Evolutionary conservation across 2,329 filamentous ascomycete genomes (phyloP).

Genomic region (Intubia oerlemansii): DNA sequence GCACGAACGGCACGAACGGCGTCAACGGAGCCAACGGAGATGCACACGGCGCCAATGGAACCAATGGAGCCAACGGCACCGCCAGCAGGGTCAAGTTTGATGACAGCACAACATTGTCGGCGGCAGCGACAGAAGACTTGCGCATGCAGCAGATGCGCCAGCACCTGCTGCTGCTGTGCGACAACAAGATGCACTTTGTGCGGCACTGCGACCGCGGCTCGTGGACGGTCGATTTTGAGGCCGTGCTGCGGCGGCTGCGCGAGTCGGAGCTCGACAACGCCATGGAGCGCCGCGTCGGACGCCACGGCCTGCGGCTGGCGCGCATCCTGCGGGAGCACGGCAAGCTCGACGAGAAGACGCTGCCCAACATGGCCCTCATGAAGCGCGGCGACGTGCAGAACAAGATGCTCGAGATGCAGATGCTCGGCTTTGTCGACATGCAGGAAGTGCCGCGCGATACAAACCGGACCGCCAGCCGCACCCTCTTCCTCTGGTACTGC

Average conservation of each 20-base stretch:
- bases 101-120: conserved; percentile 13
- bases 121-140: conserved; percentile 13
- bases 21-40: conserved; percentile 5
- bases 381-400: conserved; percentile 68
- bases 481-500: conserved; percentile 83
- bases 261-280: conserved; percentile 65
- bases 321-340: conserved; percentile 72
- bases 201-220: conserved; percentile 48
- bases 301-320: conserved; percentile 58
- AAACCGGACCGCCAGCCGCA: conserved; percentile 59
- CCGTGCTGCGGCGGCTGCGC: conserved; percentile 46
- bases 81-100: conserved; percentile 26
- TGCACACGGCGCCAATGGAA: conserved; percentile 4
- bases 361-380: conserved; percentile 63
- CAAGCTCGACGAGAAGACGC: conserved; percentile 83
- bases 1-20: conserved; percentile 1
- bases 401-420: conserved; percentile 68
- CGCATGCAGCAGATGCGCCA: conserved; percentile 41
- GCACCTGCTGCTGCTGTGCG: conserved; percentile 51
- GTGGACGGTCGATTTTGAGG: conserved; percentile 71
- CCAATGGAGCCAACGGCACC: conserved; percentile 8
- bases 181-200: conserved; percentile 48
- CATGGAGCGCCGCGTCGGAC: conserved; percentile 57
- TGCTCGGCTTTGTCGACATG: conserved; percentile 68
- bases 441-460: conserved; percentile 89